Evolutionary conservation across 495 filamentous ascomycete species (phyloP), one percentile per base, ranked within the genome.

Genomic region (Sabuloglossum arenarium): DNA sequence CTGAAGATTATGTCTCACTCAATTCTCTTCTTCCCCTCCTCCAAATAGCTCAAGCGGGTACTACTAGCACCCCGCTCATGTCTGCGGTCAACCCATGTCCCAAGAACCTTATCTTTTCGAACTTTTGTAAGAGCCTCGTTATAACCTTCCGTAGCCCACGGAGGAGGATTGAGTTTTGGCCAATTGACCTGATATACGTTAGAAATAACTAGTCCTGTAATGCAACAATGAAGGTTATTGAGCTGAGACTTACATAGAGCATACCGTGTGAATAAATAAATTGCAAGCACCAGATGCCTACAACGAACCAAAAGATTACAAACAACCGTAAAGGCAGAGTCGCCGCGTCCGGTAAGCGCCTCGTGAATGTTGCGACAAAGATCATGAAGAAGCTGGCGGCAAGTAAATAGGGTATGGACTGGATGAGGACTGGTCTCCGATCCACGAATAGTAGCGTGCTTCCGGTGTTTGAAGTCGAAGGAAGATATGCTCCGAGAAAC

Each of bases 21-120:
- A 60, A 91, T 87, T 69, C 90, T 85, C 72, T 94, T 95, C 75
- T 97, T 97, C 19, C 90, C 90, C 63, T 97, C 90, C 66, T 96
- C 90, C 39, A 93, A 70, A 65, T 84, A 86, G 49, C 83, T 78
- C 51, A 91, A 77, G 45, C 84, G 72, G 29, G 84, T 81, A 58
- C 80, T 84, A 69, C 85, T 94, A 32, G 81, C 73, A 11, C 86
- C 84, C 24, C 84, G 73, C 65, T 88, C 85, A 19, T 51, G 47
- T 61, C 88, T 86, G 59, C 76, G 73, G 14, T 77, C 76, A 37
- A 90, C 79, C 55, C 85, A 73, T 31, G 73, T 68, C 1, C 88
- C 89, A 58, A 94, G 71, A 23, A 95, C 65, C 58, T 78, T 76
- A 67, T 91, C 87, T 58, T 85, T 79, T 29, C 78, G 73, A 9